phyloP scores from a whole-genome alignment of 768 basidiomycete species.

The Psilocybe sp. region DNA sequence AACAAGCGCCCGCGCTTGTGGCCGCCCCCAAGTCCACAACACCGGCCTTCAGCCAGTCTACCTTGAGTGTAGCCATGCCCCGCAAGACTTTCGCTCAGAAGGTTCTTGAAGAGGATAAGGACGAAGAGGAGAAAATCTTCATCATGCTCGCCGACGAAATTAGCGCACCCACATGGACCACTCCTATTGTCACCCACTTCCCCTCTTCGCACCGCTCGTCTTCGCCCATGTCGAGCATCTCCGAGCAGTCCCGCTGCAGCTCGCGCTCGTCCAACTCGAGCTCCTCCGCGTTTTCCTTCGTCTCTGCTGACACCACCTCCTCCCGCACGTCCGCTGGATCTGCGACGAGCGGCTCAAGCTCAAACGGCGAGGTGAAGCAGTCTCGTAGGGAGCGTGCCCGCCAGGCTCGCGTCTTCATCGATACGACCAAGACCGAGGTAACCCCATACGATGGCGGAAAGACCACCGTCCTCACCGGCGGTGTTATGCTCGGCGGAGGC shows the following conservation, averaged over 20 bases:
- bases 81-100: slow-evolving; percentile 72
- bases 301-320: slow-evolving; percentile 45
- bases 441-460: slow-evolving; percentile 87
- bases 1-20: slow-evolving; percentile 26
- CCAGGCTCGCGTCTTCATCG: slow-evolving; percentile 70
- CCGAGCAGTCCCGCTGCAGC: slow-evolving; percentile 66
- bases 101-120: slow-evolving; percentile 66
- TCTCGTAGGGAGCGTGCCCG: slow-evolving; percentile 70
- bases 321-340: slow-evolving; percentile 44
- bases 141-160: slow-evolving; percentile 72
- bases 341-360: slow-evolving; percentile 14
- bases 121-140: slow-evolving; percentile 73
- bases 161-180: slow-evolving; percentile 64
- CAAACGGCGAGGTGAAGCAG: slow-evolving; percentile 37
- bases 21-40: slow-evolving; percentile 20
- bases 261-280: slow-evolving; percentile 74
- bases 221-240: slow-evolving; percentile 58
- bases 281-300: slow-evolving; percentile 52
- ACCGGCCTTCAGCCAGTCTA: slow-evolving; percentile 18
- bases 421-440: slow-evolving; percentile 72
- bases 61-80: slow-evolving; percentile 14
- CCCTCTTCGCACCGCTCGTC: slow-evolving; percentile 47
- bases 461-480: slow-evolving; percentile 84
- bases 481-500: slow-evolving; percentile 77
- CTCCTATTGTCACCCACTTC: slow-evolving; percentile 62